phyloP scores from a whole-genome alignment of 192 early-diverging fungal genomes.

The Coemansia sp. region DNA sequence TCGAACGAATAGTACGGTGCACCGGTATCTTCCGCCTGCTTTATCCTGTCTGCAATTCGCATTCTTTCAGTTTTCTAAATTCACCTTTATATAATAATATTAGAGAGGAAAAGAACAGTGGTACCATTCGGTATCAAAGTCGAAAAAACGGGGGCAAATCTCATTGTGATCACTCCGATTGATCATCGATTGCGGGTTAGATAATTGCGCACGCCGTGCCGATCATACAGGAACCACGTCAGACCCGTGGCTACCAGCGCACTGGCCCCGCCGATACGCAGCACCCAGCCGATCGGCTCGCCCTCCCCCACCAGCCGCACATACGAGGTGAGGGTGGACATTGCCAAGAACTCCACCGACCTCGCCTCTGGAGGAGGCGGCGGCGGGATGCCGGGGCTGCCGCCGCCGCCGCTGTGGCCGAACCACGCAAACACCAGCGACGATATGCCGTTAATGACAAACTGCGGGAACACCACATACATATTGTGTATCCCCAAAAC shows the following conservation, averaged over 20 bases:
- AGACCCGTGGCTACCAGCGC: slow-evolving; percentile 32
- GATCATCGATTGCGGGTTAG: slow-evolving; percentile 2
- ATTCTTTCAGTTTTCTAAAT: slow-evolving; percentile 33
- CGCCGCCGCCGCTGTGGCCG: slow-evolving; percentile 3
- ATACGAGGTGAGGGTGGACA: slow-evolving; percentile 6
- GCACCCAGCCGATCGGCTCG: slow-evolving; percentile 30
- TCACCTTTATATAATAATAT: not conserved
- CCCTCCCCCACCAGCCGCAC: not conserved
- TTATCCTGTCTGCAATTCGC: slow-evolving; percentile 68
- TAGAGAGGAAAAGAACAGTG: not conserved
- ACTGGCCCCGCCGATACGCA: slow-evolving; percentile 42
- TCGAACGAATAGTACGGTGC: slow-evolving; percentile 81
- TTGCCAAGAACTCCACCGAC: slow-evolving; percentile 40
- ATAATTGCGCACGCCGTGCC: slow-evolving; percentile 29
- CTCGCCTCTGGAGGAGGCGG: slow-evolving; percentile 1
- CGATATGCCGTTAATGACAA: slow-evolving; percentile 56
- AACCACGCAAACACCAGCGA: slow-evolving; percentile 46
- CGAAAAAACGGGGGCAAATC: not conserved
- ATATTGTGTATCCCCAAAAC: slow-evolving; percentile 95
- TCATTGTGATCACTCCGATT: not conserved
- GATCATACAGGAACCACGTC: slow-evolving; percentile 42
- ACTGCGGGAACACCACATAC: slow-evolving; percentile 94
- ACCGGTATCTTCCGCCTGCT: slow-evolving; percentile 53
- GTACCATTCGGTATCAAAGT: not conserved
- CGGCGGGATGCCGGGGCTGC: not conserved